Conservation (phyloP, 495 filamentous ascomycete genomes). For the Hypomontagnella monticulosa region DNA sequence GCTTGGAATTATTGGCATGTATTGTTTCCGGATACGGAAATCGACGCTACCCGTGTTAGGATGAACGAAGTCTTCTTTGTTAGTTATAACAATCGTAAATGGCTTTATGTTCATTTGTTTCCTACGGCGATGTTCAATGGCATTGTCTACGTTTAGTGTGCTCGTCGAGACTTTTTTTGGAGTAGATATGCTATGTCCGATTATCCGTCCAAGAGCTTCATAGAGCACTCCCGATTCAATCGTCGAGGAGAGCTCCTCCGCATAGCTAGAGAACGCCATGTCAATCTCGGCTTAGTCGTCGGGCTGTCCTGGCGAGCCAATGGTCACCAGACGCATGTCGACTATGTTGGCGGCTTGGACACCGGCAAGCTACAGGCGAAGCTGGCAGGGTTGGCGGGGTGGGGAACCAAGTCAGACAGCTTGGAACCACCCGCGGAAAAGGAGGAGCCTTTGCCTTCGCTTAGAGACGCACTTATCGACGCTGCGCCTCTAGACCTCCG, state of each 20-base stretch:
- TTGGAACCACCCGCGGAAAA: background rate
- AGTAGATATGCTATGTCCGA: conserved; percentile 13
- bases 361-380: conserved; percentile 20
- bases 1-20: conserved; percentile 16
- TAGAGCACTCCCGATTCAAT: conserved; percentile 28
- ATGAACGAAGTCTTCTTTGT: conserved; percentile 21
- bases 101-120: background rate
- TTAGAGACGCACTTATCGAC: conserved; percentile 23
- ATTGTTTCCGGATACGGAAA: conserved; percentile 35
- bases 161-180: background rate
- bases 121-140: conserved; percentile 18
- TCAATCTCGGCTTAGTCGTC: conserved; percentile 23
- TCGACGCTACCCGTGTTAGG: conserved; percentile 1
- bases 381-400: background rate
- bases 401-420: conserved; percentile 4
- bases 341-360: conserved; percentile 33
- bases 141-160: conserved; percentile 18
- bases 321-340: conserved; percentile 22
- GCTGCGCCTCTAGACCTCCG: conserved; percentile 25
- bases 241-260: conserved; percentile 30
- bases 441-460: conserved; percentile 13
- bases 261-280: conserved; percentile 23
- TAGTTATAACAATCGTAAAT: conserved; percentile 5
- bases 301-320: conserved; percentile 27
- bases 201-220: conserved; percentile 11